A percentile compares a stretch with the other conserved stretches of the same genome.
Evolutionary conservation across 192 early-diverging fungal genomes (phyloP).

Genomic region (Rhizophlyctis rosea): DNA sequence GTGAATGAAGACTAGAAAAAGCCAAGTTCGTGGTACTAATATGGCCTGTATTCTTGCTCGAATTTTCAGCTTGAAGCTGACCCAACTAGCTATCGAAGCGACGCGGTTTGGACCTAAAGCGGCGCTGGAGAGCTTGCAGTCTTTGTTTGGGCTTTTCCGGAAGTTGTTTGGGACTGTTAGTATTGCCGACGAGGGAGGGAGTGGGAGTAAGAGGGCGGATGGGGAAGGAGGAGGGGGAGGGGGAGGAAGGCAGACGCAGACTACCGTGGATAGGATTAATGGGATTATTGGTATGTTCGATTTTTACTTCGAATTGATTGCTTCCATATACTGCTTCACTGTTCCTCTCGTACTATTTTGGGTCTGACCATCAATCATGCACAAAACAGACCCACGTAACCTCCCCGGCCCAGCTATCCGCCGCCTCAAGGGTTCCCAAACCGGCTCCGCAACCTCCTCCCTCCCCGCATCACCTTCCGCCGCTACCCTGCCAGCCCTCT

Average conservation of each 20-base stretch:
- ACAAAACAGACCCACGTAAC: neutral
- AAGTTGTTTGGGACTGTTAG: conserved; percentile 17
- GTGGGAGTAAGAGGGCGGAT: too few species aligned
- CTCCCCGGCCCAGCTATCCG: neutral
- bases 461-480: conserved; percentile 11
- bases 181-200: neutral
- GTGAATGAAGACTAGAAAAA: too few species aligned
- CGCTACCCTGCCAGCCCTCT: conserved; percentile 18
- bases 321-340: too few species aligned
- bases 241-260: too few species aligned
- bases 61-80: conserved; percentile 39
- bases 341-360: too few species aligned
- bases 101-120: conserved; percentile 31
- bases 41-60: conserved; percentile 2
- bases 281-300: too few species aligned
- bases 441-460: conserved; percentile 4
- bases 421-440: conserved; percentile 6
- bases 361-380: too few species aligned
- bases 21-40: neutral
- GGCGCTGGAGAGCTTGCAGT: conserved; percentile 36
- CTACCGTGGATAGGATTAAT: too few species aligned
- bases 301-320: too few species aligned
- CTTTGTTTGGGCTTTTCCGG: conserved; percentile 21
- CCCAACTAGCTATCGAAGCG: conserved; percentile 37
- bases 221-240: too few species aligned